A percentile compares a stretch with the other conserved stretches of the same genome.
phyloP scores from a whole-genome alignment of 1,139 yeast genomes.

The Spathaspora jeffriesii region DNA sequence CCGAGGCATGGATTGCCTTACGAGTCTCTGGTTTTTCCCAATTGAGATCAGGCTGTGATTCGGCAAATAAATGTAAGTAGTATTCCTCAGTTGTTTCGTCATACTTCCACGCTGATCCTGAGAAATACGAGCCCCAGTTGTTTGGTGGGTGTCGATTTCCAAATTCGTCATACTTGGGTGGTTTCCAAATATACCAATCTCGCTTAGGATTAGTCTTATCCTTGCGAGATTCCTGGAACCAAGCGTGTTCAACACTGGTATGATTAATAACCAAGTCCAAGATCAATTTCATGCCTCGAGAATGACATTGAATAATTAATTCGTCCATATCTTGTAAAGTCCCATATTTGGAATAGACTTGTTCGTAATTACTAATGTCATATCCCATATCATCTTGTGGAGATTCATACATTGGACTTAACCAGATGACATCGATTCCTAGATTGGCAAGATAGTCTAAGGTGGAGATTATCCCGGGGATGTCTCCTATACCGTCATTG shows the following conservation, averaged over 20 bases:
- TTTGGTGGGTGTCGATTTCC: conserved; percentile 56
- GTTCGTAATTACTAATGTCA: conserved; percentile 55
- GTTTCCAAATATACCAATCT: conserved; percentile 63
- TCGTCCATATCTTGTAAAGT: conserved; percentile 50
- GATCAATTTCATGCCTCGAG: conserved; percentile 50
- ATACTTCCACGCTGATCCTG: conserved; percentile 57
- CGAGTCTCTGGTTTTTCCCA: conserved; percentile 57
- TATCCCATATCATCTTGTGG: conserved; percentile 67
- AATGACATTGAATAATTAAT: conserved; percentile 46
- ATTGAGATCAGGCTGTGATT: conserved; percentile 56
- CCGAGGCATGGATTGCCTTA: conserved; percentile 48
- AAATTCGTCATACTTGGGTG: conserved; percentile 41
- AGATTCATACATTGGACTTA: conserved; percentile 57
- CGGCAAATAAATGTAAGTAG: conserved; percentile 52
- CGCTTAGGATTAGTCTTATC: conserved; percentile 52
- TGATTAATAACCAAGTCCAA: conserved; percentile 61
- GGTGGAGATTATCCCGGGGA: conserved; percentile 51
- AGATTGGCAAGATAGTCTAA: conserved; percentile 51
- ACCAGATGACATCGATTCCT: conserved; percentile 56
- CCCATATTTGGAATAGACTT: conserved; percentile 51
- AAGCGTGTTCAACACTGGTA: conserved; percentile 53
- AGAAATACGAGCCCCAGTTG: conserved; percentile 54
- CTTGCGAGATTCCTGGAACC: conserved; percentile 57
- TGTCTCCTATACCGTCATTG: conserved; percentile 58
- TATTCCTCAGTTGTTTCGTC: conserved; percentile 54